phyloP scores from a whole-genome alignment of 78 protist genomes.

The Isochrysis galbana region DNA sequence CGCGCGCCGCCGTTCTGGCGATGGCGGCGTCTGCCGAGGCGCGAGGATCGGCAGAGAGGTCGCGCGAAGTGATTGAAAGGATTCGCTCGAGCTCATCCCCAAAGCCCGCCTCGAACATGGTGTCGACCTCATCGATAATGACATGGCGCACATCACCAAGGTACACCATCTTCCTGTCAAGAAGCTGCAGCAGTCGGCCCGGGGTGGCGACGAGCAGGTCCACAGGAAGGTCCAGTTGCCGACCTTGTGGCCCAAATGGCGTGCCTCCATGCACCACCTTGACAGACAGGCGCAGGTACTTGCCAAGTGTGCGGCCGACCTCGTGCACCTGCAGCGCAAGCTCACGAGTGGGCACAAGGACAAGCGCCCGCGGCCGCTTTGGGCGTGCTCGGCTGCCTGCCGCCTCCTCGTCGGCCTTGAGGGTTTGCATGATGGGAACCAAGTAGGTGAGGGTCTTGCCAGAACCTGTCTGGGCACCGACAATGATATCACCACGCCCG shows the following conservation, averaged over 20 bases:
- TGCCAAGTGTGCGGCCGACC: not conserved
- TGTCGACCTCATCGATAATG: conserved; percentile 75
- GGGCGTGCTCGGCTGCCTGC: conserved; percentile 20
- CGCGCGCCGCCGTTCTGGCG: not conserved
- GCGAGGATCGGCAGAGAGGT: not conserved
- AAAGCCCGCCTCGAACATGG: conserved; percentile 71
- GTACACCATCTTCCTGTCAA: conserved; percentile 27
- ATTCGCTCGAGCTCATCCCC: conserved; percentile 48
- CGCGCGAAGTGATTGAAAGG: not conserved
- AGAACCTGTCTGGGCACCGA: conserved; percentile 58
- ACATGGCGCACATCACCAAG: conserved; percentile 45
- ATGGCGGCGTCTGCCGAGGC: not conserved
- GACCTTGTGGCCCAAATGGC: not conserved
- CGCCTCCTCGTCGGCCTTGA: conserved; percentile 46
- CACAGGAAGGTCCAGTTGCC: conserved; percentile 1
- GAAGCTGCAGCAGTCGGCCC: conserved; percentile 42
- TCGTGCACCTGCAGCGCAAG: conserved; percentile 59
- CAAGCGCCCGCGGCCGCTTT: conserved; percentile 62
- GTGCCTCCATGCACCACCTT: not conserved
- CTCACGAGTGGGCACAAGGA: conserved; percentile 78
- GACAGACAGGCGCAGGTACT: not conserved
- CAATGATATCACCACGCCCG: not conserved
- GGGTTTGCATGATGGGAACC: conserved; percentile 60
- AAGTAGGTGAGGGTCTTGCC: conserved; percentile 83
- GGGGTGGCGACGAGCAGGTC: conserved; percentile 71